phyloP scores from a whole-genome alignment of 345 rosid species.

The Linum trigynum region DNA sequence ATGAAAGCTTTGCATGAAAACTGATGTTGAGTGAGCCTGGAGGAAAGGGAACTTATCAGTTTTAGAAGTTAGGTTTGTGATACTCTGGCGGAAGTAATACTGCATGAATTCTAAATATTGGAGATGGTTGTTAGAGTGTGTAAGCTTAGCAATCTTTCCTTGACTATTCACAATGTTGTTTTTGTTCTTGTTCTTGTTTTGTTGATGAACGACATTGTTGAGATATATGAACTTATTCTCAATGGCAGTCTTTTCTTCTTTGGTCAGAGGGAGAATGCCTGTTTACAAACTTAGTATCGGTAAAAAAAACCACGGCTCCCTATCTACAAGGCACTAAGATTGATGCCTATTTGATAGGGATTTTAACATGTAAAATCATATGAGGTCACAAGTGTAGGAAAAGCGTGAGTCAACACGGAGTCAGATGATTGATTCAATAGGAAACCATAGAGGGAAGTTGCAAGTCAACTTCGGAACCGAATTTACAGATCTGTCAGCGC shows the following conservation, averaged over 20 bases:
- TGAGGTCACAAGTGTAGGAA: constrained; percentile 45
- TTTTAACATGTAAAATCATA: constrained; percentile 29
- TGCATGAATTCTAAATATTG: too few species aligned
- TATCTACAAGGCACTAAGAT: not conserved
- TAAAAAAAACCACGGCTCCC: too few species aligned
- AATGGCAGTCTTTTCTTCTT: not conserved
- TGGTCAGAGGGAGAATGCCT: not conserved
- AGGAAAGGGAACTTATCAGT: not conserved
- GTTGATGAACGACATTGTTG: not conserved
- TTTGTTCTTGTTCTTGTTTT: too few species aligned
- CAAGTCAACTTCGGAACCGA: constrained; percentile 42
- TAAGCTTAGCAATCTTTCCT: not conserved
- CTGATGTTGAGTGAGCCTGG: constrained; percentile 20
- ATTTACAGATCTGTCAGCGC: constrained; percentile 32
- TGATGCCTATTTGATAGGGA: constrained; percentile 7
- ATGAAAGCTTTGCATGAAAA: constrained; percentile 79
- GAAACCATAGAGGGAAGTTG: constrained; percentile 20
- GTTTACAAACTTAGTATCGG: too few species aligned
- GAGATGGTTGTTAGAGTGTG: not conserved
- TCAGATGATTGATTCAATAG: constrained; percentile 19
- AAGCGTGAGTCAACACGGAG: constrained; percentile 30
- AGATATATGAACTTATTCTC: not conserved
- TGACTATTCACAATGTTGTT: too few species aligned
- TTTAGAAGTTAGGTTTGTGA: not conserved
- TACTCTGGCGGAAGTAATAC: not conserved